Percentiles rank a stretch among this genome's conserved stretches.
Evolutionary conservation across 2,329 filamentous ascomycete genomes (phyloP).

Genomic region (Didymella sp.): DNA sequence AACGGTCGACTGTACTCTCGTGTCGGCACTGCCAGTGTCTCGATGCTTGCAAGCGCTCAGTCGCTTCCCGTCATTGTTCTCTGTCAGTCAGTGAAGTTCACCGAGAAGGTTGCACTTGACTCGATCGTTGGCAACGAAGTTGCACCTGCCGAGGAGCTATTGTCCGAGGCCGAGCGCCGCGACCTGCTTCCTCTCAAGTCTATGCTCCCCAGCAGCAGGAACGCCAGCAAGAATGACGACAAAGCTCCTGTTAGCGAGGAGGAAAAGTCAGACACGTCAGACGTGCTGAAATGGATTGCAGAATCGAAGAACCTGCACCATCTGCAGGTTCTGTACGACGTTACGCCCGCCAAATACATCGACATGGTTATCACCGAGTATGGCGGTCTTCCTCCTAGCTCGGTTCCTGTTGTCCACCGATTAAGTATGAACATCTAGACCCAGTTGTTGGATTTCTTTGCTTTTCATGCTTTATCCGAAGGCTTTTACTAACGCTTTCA

Average conservation of each 20-base stretch:
- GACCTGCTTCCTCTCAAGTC: slow-evolving; percentile 43
- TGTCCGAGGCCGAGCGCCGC: slow-evolving; percentile 47
- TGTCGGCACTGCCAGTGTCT: slow-evolving; percentile 84
- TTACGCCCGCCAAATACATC: slow-evolving; percentile 85
- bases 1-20: slow-evolving; percentile 91
- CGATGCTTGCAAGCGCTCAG: slow-evolving; percentile 78
- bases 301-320: slow-evolving; percentile 60
- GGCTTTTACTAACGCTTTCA: slow-evolving; percentile 1
- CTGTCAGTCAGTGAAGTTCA: slow-evolving; percentile 95
- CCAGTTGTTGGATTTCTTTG: slow-evolving; percentile 24
- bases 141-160: slow-evolving; percentile 73
- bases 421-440: slow-evolving; percentile 52
- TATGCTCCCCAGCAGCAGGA: slow-evolving; percentile 26
- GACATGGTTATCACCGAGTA: slow-evolving; percentile 91
- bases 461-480: slow-evolving; percentile 8
- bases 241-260: slow-evolving; percentile 29
- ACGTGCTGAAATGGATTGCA: slow-evolving; percentile 49
- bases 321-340: slow-evolving; percentile 85
- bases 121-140: slow-evolving; percentile 95
- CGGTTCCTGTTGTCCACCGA: slow-evolving; percentile 77
- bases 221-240: slow-evolving; percentile 33
- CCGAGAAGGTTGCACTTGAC: slow-evolving; percentile 86
- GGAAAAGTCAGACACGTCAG: slow-evolving; percentile 30
- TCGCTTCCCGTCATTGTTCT: slow-evolving; percentile 85
- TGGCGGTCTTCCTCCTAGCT: slow-evolving; percentile 83